These are phyloP conservation scores for Plectosphaerella plurivora DNA, from an alignment of 2,329 filamentous ascomycete species.

Conservation along the genomic window DNA sequence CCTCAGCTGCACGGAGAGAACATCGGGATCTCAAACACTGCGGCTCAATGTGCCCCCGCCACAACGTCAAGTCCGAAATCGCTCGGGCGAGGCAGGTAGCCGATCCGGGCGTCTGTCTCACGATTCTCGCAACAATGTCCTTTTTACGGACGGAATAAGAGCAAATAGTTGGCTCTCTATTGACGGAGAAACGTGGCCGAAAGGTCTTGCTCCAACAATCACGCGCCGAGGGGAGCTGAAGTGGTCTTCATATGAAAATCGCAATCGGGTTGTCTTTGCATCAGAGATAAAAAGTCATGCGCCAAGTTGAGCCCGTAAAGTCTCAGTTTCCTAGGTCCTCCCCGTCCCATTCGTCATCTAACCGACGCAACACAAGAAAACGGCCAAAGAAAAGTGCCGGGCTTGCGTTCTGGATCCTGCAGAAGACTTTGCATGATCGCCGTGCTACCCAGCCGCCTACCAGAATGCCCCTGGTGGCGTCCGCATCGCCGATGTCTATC, in stretches of 20 bases:
- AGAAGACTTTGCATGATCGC: neutral
- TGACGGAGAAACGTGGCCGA: conserved; percentile 12
- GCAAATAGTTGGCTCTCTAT: conserved; percentile 11
- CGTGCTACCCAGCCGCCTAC: neutral
- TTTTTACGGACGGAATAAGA: neutral
- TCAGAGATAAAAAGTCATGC: too few species aligned
- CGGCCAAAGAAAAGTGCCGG: neutral
- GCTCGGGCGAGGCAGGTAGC: neutral
- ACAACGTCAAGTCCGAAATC: neutral
- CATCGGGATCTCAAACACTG: neutral
- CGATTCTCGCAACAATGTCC: neutral
- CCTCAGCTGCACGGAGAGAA: neutral
- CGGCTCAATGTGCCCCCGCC: neutral
- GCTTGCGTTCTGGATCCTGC: neutral
- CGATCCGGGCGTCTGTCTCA: neutral
- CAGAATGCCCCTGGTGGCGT: neutral
- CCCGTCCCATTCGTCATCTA: neutral
- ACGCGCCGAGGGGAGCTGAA: too few species aligned
- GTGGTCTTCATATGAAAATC: too few species aligned
- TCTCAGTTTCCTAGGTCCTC: neutral
- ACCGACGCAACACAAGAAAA: neutral
- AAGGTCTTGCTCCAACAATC: neutral
- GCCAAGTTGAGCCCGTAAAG: too few species aligned
- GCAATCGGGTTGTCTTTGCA: too few species aligned
- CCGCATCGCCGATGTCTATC: too few species aligned